Conservation (phyloP, 495 filamentous ascomycete genomes). For the Penicillium soppii region DNA sequence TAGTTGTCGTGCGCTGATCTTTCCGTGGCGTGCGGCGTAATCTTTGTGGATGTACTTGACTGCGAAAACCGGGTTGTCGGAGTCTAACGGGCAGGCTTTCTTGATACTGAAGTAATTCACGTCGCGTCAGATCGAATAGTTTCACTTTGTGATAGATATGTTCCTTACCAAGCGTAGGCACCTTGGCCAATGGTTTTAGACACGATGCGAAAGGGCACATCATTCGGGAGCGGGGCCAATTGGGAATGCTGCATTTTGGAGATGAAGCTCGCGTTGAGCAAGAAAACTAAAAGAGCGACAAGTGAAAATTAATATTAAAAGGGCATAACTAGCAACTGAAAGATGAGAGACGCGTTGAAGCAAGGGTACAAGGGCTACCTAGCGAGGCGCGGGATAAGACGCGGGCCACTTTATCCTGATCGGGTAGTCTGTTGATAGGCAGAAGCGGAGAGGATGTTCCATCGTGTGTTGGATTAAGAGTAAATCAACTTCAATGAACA, state of each 20-base stretch:
- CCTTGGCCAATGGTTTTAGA: constrained; percentile 95
- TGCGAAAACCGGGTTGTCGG: constrained; percentile 77
- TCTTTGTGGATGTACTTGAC: constrained; percentile 99
- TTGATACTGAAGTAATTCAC: constrained; percentile 65
- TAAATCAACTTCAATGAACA: no score
- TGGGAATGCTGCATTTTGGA: constrained; percentile 72
- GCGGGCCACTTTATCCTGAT: constrained; percentile 50
- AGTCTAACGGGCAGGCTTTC: constrained; percentile 76
- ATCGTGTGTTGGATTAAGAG: no score
- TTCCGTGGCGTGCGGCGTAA: constrained; percentile 84
- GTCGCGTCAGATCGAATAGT: constrained; percentile 1
- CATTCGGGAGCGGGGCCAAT: constrained; percentile 76
- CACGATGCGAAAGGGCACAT: constrained; percentile 91
- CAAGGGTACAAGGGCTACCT: no score
- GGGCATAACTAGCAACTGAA: constrained; percentile 4
- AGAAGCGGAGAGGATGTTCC: no score
- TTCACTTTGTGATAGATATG: not conserved
- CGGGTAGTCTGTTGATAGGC: constrained; percentile 41
- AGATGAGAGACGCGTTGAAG: constrained; percentile 8
- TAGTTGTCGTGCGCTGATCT: constrained; percentile 84
- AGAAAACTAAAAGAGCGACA: not conserved
- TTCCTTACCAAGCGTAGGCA: constrained; percentile 89
- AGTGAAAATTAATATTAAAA: constrained; percentile 9
- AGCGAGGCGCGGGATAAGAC: constrained; percentile 21
- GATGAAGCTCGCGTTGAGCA: not conserved